Base-by-base conservation (phyloP, 148 eudicot species). In the Suaeda aralocaspica region DNA sequence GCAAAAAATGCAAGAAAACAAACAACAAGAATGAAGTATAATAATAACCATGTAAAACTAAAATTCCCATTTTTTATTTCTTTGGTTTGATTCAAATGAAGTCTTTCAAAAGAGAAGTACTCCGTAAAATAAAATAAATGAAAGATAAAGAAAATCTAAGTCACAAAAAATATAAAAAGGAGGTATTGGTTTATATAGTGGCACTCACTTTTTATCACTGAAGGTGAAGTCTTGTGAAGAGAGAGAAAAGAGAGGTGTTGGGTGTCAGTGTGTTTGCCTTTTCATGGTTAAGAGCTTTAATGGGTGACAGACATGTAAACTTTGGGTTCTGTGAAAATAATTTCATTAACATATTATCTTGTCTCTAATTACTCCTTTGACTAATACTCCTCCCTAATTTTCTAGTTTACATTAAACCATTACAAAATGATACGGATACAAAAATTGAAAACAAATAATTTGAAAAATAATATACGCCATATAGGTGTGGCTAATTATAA, bases 191-290 rank as follows among this genome's bases (percentile, higher is more conserved):
- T 6, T 36, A 53, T 22, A 33, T 26, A 67, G 75, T 9, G 22
- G 57, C 26, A n/a, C 50, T 25, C 60, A 48, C 67, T 48, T 67
- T 74, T 15, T 33, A 74, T 34, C 24, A 49, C 9, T 65, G 64
- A 55, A 66, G 51, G 64, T 39, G 19, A 21, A 44, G 57, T 75
- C 76, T 44, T 75, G 82, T 79, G 82, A 75, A 68, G 79, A 72
- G 72, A 76, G 83, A 66, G 82, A 68, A 21, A 12, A 2, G 45
- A 12, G 19, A 29, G 44, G 2, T 21, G 67, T 50, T 66, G 72
- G 74, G 62, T 83, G 88, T 83, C 87, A 81, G 89, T 57, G 53
- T 73, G 80, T 83, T 81, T 50, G 78, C 68, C 71, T 80, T 85
- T 80, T 85, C 76, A 81, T 74, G 76, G 65, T 79, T n/a, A 70